Base-by-base conservation (phyloP, 2,329 filamentous ascomycete species). In the Trichoderma cornu-damae region DNA sequence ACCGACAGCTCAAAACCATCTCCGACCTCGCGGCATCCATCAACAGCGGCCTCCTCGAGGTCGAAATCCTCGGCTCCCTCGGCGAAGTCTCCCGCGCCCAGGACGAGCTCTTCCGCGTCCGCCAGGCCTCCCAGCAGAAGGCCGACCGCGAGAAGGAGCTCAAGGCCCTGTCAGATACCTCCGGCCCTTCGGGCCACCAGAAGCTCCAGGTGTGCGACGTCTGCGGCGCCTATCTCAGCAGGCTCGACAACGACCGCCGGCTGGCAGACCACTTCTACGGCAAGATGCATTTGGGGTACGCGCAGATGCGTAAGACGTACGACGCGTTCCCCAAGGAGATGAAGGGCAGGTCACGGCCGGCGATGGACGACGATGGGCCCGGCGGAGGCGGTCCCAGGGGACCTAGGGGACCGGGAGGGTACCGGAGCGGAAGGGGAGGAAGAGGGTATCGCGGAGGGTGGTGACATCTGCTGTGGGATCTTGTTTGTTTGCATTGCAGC, bases 171-270 rank as follows among this genome's bases (percentile, higher is more conserved):
- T 89, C 88, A 56, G 94, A 99, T 73, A 97, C 93, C 0, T 90
- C 87, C 24, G 94, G 94, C 0, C 94, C 94, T 0, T 91, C 86
- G 0, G 94, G 94, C 16, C 94, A 99, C 73, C 94, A 99, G 77
- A 99, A 99, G 72, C 79, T 99, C 38, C 94, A 99, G 72, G 94
- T 99, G 46, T 99, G 94, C 79, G 94, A 99, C 73, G 94, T 97
- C 1, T 99, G 94, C 72, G 94, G 94, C 61, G 94, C 94, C 5
- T 99, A 97, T 71, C 81, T 99, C 35, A 91, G 86, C 61, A 79
- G 94, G 20, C 81, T 99, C 30, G 94, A 99, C 70, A 99, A 99
- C 69, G 94, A 99, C 71, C 83, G 94, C 34, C 82, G 94, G 28
- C 73, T 99, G 68, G 94, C 94, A 18, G 94, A 99, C 70, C 94